A percentile compares a stretch with the other conserved stretches of the same genome.
Evolutionary conservation across 108 stramenopile species (phyloP).

Genomic region (Pseudonitzschia multiseries): DNA sequence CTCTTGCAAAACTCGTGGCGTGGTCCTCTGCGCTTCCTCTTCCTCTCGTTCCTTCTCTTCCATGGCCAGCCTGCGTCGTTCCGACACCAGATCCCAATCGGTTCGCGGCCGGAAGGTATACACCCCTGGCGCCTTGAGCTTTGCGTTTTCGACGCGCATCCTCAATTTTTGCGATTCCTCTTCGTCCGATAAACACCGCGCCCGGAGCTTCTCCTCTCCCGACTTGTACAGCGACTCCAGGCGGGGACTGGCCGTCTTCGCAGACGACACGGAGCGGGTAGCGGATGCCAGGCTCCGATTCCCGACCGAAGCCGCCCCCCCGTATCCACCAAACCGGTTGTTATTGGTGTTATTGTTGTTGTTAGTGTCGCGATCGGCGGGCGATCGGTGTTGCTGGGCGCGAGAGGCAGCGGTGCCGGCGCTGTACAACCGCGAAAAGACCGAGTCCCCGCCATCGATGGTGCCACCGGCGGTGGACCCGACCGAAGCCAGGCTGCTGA

Average conservation of each 20-base stretch:
- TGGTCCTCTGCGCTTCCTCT: not conserved
- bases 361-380: not conserved
- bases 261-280: not conserved
- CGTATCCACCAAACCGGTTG: not conserved
- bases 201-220: slow-evolving; percentile 21
- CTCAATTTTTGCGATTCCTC: slow-evolving; percentile 21
- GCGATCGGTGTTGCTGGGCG: not conserved
- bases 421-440: slow-evolving; percentile 33
- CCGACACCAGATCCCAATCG: slow-evolving; percentile 29
- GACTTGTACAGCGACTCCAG: slow-evolving; percentile 17
- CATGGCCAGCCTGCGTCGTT: slow-evolving; percentile 18
- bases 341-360: too few species aligned
- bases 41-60: slow-evolving; percentile 14
- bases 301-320: not conserved
- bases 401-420: slow-evolving; percentile 26
- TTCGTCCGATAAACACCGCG: slow-evolving; percentile 8
- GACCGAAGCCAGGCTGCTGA: slow-evolving; percentile 16
- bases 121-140: slow-evolving; percentile 1
- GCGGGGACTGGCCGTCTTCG: slow-evolving; percentile 5
- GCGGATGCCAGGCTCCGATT: not conserved
- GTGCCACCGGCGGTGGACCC: not conserved
- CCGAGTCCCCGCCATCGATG: not conserved
- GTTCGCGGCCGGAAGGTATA: slow-evolving; percentile 36
- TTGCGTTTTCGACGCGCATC: slow-evolving; percentile 22
- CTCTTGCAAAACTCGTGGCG: not conserved